phyloP scores from a whole-genome alignment of 2,329 filamentous ascomycete species.

The Sporothrix schenckii region DNA sequence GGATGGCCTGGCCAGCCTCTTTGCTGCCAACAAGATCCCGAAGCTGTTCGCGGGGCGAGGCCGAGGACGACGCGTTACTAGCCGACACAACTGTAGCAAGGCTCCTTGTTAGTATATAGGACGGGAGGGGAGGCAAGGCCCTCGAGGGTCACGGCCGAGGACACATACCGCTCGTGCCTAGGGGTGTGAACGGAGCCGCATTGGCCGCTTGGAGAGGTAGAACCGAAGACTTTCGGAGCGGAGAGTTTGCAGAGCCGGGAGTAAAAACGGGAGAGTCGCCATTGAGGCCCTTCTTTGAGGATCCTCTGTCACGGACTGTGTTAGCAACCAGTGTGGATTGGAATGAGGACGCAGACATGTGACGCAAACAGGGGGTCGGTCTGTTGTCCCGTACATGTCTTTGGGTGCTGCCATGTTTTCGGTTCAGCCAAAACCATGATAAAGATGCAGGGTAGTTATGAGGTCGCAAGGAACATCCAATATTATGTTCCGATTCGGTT shows the following conservation, averaged over 20 bases:
- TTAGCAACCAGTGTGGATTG: not conserved
- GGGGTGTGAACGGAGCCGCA: conserved; percentile 82
- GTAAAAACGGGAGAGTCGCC: conserved; percentile 97
- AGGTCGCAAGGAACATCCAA: not conserved
- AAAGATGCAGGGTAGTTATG: conserved; percentile 2
- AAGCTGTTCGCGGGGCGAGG: conserved; percentile 32
- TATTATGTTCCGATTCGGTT: not conserved
- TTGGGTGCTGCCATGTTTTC: conserved; percentile 31
- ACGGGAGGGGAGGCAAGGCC: not conserved
- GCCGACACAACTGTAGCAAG: conserved; percentile 29
- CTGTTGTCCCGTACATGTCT: conserved; percentile 28
- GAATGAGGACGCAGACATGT: not conserved
- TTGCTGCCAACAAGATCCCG: conserved; percentile 23
- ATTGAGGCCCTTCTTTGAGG: conserved; percentile 77
- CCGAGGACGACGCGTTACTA: conserved; percentile 34
- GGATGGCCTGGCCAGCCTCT: conserved; percentile 25
- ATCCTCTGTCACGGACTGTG: not conserved
- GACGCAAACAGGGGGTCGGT: not conserved
- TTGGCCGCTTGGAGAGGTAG: conserved; percentile 90
- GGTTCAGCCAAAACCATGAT: conserved; percentile 23
- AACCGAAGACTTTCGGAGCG: conserved; percentile 64
- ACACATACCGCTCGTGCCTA: conserved; percentile 54
- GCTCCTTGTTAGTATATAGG: not conserved
- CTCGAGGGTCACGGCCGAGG: not conserved
- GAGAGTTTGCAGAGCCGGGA: conserved; percentile 55